Evolutionary conservation across 345 rosid species (phyloP).

Genomic region (Leavenworthia alabamica): DNA sequence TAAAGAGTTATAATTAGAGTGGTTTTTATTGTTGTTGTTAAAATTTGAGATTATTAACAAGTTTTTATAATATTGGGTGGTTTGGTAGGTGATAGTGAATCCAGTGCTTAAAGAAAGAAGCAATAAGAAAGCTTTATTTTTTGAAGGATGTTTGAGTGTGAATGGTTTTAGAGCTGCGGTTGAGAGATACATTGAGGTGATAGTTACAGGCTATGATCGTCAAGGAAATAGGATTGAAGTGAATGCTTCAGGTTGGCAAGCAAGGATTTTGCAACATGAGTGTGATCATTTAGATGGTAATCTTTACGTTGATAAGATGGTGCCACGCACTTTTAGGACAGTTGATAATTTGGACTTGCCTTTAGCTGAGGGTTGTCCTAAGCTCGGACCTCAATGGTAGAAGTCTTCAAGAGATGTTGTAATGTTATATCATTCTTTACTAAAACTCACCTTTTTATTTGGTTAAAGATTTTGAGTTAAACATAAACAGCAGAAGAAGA

Average conservation of each 20-base stretch:
- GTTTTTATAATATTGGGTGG: no score
- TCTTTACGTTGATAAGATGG: no score
- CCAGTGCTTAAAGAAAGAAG: constrained; percentile 60
- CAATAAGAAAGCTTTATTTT: constrained; percentile 61
- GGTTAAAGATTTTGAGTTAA: no score
- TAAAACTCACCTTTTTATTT: no score
- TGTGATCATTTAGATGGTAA: constrained; percentile 83
- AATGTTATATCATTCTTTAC: neutral
- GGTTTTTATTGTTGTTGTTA: neutral
- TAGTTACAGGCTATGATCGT: constrained; percentile 66
- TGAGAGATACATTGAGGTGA: constrained; percentile 76
- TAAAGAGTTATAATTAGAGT: constrained; percentile 17
- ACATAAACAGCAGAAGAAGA: no score
- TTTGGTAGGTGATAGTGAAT: constrained; percentile 78
- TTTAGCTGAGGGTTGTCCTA: constrained; percentile 72
- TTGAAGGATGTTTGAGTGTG: no score
- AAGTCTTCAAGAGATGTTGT: constrained; percentile 11
- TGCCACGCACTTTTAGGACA: constrained; percentile 71
- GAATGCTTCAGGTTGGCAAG: no score
- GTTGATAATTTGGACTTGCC: constrained; percentile 76
- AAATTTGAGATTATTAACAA: neutral
- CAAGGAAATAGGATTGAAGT: constrained; percentile 56
- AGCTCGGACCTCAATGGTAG: constrained; percentile 45
- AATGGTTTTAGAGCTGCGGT: no score
- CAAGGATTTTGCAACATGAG: constrained; percentile 82